Percentiles rank a stretch among this genome's conserved stretches.
Conservation (phyloP, 202 grass and related monocot species). For the Setaria viridis region DNA sequence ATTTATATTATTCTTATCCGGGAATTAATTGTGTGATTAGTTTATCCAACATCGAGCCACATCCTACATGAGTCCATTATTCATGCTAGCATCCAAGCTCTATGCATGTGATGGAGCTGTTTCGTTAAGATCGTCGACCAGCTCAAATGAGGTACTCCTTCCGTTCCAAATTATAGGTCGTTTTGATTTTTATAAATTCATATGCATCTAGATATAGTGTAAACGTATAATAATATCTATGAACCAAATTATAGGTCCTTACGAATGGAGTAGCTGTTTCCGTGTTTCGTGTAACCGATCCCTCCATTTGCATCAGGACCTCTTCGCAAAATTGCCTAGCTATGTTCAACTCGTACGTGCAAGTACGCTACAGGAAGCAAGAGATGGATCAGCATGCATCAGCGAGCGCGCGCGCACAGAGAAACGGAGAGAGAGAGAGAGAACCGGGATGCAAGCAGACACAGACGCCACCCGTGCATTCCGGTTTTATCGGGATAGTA, state of each 20-base stretch:
- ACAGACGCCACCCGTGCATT: no score
- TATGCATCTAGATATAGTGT: no score
- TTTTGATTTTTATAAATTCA: no score
- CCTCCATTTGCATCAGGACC: background rate
- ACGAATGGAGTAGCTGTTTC: no score
- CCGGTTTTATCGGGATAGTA: no score
- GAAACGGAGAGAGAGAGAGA: no score
- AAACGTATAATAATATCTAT: no score
- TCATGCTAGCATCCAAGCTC: background rate
- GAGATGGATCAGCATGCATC: background rate
- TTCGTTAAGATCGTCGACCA: background rate
- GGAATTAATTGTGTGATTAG: conserved; percentile 5
- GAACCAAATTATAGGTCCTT: no score
- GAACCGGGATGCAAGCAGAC: no score
- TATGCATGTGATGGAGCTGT: conserved; percentile 9
- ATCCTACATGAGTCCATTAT: background rate
- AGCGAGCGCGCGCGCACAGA: no score
- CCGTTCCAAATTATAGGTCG: no score
- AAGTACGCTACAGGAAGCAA: background rate
- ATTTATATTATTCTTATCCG: background rate
- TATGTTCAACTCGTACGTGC: background rate
- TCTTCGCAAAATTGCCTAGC: background rate
- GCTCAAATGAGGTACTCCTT: background rate
- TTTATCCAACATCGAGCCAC: background rate
- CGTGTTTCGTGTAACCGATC: no score